A percentile compares a stretch with the other conserved stretches of the same genome.
Evolutionary conservation across 352 stramenopile species (phyloP).

Genomic region (Phytophthora palmivora): DNA sequence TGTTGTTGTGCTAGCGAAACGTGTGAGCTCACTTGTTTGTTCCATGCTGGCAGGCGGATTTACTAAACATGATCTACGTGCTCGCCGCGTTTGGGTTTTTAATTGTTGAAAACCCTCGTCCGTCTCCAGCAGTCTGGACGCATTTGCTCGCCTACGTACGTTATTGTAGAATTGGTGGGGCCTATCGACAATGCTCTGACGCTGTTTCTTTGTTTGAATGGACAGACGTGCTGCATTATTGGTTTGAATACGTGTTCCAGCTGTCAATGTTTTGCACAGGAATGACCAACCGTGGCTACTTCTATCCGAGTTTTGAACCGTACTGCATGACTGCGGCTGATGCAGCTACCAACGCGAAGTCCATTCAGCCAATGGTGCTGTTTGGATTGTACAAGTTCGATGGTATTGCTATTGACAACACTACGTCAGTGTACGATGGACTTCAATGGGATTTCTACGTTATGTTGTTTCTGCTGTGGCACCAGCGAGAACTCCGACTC

Average conservation of each 20-base stretch:
- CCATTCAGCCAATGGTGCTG: slow-evolving; percentile 83
- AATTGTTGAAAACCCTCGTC: slow-evolving; percentile 77
- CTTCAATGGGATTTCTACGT: slow-evolving; percentile 90
- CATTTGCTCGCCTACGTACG: slow-evolving; percentile 86
- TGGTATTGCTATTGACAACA: slow-evolving; percentile 56
- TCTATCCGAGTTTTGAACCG: slow-evolving; percentile 84
- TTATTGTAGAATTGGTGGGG: slow-evolving; percentile 6
- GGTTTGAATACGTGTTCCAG: slow-evolving; percentile 82
- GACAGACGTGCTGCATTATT: slow-evolving; percentile 59
- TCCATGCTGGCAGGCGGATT: slow-evolving; percentile 55
- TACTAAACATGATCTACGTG: slow-evolving; percentile 85
- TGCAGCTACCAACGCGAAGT: slow-evolving; percentile 54
- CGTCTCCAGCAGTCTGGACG: slow-evolving; percentile 66
- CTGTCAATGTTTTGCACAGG: slow-evolving; percentile 84
- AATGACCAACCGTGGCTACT: slow-evolving; percentile 58
- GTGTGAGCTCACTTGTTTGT: slow-evolving; percentile 6
- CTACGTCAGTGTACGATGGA: slow-evolving; percentile 67
- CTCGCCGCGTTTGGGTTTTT: slow-evolving; percentile 74
- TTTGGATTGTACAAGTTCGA: slow-evolving; percentile 91
- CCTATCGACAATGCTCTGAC: neutral
- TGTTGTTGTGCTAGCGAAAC: no score
- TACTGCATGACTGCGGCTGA: slow-evolving; percentile 56
- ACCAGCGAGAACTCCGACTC: slow-evolving; percentile 79
- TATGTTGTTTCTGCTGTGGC: slow-evolving; percentile 79
- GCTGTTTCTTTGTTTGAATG: slow-evolving; percentile 7